These are phyloP conservation scores for Trichoderma simmonsii DNA, from an alignment of 2,329 filamentous ascomycete genomes.

Conservation along the genomic window DNA sequence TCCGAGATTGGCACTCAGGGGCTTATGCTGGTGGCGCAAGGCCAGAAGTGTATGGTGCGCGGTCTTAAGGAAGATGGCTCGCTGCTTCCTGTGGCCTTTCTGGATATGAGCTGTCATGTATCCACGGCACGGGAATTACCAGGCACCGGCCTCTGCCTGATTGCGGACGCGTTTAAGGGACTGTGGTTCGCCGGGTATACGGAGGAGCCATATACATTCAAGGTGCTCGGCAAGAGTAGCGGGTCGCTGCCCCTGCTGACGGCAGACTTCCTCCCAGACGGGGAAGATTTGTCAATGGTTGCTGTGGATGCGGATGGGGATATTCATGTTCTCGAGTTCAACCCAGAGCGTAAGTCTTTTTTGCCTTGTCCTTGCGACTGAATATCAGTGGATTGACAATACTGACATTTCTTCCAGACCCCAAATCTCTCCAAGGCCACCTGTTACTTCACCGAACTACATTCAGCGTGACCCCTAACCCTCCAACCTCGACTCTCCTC, in stretches of 20 bases:
- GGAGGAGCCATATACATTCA: slow-evolving; percentile 95
- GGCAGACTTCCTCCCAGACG: slow-evolving; percentile 85
- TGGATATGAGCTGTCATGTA: slow-evolving; percentile 96
- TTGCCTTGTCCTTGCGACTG: background rate
- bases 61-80: slow-evolving; percentile 94
- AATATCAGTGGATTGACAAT: background rate
- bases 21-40: slow-evolving; percentile 85
- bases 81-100: slow-evolving; percentile 88
- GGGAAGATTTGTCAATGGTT: slow-evolving; percentile 76
- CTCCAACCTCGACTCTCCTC: slow-evolving; percentile 70
- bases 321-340: slow-evolving; percentile 86
- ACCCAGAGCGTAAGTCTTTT: slow-evolving; percentile 75
- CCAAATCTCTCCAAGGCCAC: slow-evolving; percentile 86
- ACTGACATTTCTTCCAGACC: slow-evolving; percentile 57
- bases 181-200: slow-evolving; percentile 96
- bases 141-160: slow-evolving; percentile 78
- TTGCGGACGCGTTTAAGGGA: slow-evolving; percentile 89
- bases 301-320: slow-evolving; percentile 82
- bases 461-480: slow-evolving; percentile 80
- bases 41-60: slow-evolving; percentile 95
- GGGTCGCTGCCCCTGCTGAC: slow-evolving; percentile 74
- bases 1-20: slow-evolving; percentile 83
- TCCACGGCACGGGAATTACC: slow-evolving; percentile 79
- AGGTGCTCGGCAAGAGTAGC: slow-evolving; percentile 83
- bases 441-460: slow-evolving; percentile 82